phyloP scores from a whole-genome alignment of 306 rosid species.

The Cucumis melo region DNA sequence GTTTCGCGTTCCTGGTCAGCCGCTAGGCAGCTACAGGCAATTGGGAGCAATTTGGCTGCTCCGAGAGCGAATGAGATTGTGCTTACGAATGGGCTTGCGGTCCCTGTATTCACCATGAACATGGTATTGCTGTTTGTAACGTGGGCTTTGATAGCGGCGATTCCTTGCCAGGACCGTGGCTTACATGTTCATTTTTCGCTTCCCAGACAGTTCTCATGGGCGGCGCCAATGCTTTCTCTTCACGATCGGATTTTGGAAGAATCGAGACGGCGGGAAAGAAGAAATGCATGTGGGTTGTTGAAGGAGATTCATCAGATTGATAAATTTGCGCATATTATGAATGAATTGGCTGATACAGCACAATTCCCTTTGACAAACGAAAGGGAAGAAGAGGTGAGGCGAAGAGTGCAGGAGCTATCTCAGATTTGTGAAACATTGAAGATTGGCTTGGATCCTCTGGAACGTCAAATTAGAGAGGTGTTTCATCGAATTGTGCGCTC shows the following conservation, averaged over 20 bases:
- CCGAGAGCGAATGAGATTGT: conserved; percentile 60
- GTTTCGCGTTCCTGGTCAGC: conserved; percentile 90
- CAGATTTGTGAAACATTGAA: conserved; percentile 38
- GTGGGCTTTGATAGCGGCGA: conserved; percentile 79
- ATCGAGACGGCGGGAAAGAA: conserved; percentile 67
- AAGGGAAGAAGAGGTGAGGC: conserved; percentile 49
- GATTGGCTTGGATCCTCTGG: conserved; percentile 56
- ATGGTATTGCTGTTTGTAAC: conserved; percentile 54
- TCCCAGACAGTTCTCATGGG: conserved; percentile 61
- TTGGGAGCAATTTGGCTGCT: conserved; percentile 52
- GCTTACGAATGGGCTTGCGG: conserved; percentile 53
- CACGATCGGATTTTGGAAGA: conserved; percentile 67
- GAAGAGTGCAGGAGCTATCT: conserved; percentile 35
- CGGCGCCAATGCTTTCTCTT: conserved; percentile 34
- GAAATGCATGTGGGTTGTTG: conserved; percentile 56
- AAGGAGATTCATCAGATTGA: conserved; percentile 80
- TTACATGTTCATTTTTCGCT: conserved; percentile 51
- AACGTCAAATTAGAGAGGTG: conserved; percentile 67
- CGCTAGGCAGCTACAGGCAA: conserved; percentile 73
- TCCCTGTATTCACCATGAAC: conserved; percentile 61
- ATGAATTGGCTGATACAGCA: conserved; percentile 56
- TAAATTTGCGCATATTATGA: conserved; percentile 43
- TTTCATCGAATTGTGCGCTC: conserved; percentile 59
- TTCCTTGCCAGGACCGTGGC: conserved; percentile 89
- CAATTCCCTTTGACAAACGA: conserved; percentile 70